These are phyloP conservation scores for Ophidiomyces ophidiicola DNA, from an alignment of 2,329 filamentous ascomycete species.

Conservation along the genomic window DNA sequence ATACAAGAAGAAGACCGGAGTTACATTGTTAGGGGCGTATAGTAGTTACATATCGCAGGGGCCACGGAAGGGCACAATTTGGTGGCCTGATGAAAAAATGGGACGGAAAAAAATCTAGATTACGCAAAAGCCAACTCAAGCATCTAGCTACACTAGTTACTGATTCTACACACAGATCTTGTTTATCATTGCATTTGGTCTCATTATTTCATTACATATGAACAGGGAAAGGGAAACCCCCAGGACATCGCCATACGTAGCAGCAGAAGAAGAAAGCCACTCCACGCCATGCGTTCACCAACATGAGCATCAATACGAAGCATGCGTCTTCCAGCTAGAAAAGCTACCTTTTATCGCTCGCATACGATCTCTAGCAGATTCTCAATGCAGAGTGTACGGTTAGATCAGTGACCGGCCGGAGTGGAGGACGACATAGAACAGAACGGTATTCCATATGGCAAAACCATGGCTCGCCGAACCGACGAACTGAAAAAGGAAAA, in stretches of 20 bases:
- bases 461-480: conserved; percentile 3
- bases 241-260: conserved; percentile 1
- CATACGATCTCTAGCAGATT: no score
- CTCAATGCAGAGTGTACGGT: not conserved
- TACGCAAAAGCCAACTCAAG: no score
- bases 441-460: no score
- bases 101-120: no score
- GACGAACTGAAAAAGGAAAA: conserved; percentile 1
- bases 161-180: not conserved
- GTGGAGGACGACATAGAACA: not conserved
- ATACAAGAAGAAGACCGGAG: no score
- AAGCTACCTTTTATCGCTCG: no score
- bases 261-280: conserved; percentile 15
- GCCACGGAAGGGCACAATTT: no score
- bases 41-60: no score
- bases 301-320: not conserved
- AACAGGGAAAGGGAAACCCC: conserved; percentile 13
- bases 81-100: no score
- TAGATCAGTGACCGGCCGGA: not conserved
- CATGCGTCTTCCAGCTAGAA: not conserved
- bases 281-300: conserved; percentile 12
- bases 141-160: not conserved
- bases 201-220: conserved; percentile 16
- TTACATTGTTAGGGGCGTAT: no score
- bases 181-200: conserved; percentile 6